Conservation (phyloP, 352 stramenopile genomes). For the Globisporangium paddicum region DNA sequence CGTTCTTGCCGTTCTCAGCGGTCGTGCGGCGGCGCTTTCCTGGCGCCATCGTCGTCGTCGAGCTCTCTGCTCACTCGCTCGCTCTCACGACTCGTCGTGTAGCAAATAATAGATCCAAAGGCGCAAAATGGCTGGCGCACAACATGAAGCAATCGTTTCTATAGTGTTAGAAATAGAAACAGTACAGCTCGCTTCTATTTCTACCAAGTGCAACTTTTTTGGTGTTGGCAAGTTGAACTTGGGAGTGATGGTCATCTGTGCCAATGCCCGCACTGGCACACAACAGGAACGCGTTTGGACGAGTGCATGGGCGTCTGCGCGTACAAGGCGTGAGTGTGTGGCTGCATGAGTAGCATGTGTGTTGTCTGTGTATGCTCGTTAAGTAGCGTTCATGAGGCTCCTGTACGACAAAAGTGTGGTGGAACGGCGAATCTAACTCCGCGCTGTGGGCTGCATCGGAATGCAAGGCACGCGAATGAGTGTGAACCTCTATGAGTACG, state of each 20-base stretch:
- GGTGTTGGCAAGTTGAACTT: neutral
- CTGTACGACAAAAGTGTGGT: too few relatives aligned
- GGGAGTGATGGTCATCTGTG: neutral
- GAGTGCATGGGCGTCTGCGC: too few relatives aligned
- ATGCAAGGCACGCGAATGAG: too few relatives aligned
- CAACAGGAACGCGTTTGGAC: too few relatives aligned
- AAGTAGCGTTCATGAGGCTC: too few relatives aligned
- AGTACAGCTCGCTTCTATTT: neutral
- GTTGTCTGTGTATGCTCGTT: too few relatives aligned
- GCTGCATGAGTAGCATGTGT: too few relatives aligned
- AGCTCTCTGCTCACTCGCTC: neutral
- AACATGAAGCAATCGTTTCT: conserved; percentile 7
- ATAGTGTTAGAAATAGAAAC: neutral
- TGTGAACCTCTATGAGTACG: too few relatives aligned
- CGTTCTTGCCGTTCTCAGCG: conserved; percentile 14
- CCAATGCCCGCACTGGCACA: too few relatives aligned
- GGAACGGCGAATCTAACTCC: too few relatives aligned
- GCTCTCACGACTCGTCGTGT: neutral
- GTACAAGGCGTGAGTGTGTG: too few relatives aligned
- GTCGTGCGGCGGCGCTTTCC: conserved; percentile 29
- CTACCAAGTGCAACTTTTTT: neutral
- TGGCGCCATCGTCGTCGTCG: conserved; percentile 27
- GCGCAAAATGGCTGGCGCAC: conserved; percentile 10
- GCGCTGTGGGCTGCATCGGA: too few relatives aligned
- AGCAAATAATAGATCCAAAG: conserved; percentile 1